Conservation (phyloP, 2,329 filamentous ascomycete genomes). For the Fonsecaea pedrosoi region DNA sequence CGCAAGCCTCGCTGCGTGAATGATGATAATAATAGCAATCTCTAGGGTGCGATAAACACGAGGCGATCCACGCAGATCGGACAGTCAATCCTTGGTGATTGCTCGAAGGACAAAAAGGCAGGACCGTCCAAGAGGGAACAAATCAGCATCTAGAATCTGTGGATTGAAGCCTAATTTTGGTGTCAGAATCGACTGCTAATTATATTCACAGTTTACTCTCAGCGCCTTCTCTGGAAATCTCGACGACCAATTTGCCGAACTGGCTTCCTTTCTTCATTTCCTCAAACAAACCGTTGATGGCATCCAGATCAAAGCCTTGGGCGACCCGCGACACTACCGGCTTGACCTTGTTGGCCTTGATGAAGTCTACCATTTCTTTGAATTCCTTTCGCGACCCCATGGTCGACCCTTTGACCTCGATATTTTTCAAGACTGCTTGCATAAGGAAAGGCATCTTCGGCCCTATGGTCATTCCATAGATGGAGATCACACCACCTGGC, state of each 20-base stretch:
- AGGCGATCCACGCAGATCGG: background rate
- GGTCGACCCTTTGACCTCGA: constrained; percentile 83
- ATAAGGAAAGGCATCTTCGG: constrained; percentile 89
- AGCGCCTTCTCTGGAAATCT: constrained; percentile 58
- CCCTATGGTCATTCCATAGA: constrained; percentile 88
- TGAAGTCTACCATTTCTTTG: constrained; percentile 85
- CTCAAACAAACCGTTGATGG: constrained; percentile 81
- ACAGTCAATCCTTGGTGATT: background rate
- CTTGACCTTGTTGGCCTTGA: constrained; percentile 72
- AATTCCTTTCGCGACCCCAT: constrained; percentile 94
- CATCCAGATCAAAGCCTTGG: constrained; percentile 74
- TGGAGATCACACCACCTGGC: constrained; percentile 79
- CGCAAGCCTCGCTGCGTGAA: background rate
- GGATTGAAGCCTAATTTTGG: background rate
- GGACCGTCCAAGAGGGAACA: background rate
- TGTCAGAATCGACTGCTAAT: constrained; percentile 15
- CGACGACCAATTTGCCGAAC: constrained; percentile 91
- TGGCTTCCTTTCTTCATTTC: constrained; percentile 86
- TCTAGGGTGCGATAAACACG: background rate
- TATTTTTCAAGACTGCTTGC: constrained; percentile 81
- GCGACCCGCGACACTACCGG: constrained; percentile 79
- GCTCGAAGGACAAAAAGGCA: background rate
- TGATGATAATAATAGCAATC: constrained; percentile 17
- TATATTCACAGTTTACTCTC: constrained; percentile 49
- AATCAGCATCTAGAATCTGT: background rate